Base-by-base conservation (phyloP, 2,329 filamentous ascomycete genomes). In the Nemania abortiva region DNA sequence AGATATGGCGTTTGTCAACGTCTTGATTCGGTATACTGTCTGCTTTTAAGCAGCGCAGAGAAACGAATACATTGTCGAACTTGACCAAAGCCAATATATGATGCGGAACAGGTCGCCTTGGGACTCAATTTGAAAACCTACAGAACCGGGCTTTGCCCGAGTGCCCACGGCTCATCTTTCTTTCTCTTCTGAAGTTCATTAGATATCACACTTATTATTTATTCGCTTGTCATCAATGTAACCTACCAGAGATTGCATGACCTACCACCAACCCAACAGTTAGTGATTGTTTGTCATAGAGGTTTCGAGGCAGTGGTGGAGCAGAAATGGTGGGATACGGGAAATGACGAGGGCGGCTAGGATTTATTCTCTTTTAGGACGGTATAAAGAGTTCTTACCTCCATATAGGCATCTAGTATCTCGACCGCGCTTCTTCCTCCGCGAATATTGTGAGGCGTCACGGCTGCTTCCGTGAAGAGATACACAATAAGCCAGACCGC, bases 371-470 rank as follows among this genome's bases (percentile, higher is more conserved):
- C 6, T n/a, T n/a, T 29, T 50, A 24, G 24, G 24, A 49, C 11
- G 22, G 10, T 10, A 49, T 42, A 50, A 20, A 42, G 42, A 29
- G 34, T 2, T 22, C 53, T 37, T 66, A 66, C 57, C 49, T 61
- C 45, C 57, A 54, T 57, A 52, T 66, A 66, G 9, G 56, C 64
- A 27, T 54, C 49, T 18, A 66, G 15, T 15, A 55, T 45, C 6
- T 66, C 64, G 10, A 60, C 60, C 3, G 64, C 64, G 15, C 47
- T 66, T 53, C 64, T 31, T 15, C 64, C 64, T 3, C 56, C 64
- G 20, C 64, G 56, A 47, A 66, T 66, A n/a, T 61, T 61, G 37
- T 66, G 64, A 50, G 64, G 64, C 5, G 56, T 61, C 15, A 61
- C 57, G 2, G 49, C 64, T 15, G 64, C 64, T 34, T 66, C 64